A percentile compares a stretch with the other conserved stretches of the same genome.
Evolutionary conservation across 108 stramenopile species (phyloP).

Genomic region (Phaeodactylum tricornutum): DNA sequence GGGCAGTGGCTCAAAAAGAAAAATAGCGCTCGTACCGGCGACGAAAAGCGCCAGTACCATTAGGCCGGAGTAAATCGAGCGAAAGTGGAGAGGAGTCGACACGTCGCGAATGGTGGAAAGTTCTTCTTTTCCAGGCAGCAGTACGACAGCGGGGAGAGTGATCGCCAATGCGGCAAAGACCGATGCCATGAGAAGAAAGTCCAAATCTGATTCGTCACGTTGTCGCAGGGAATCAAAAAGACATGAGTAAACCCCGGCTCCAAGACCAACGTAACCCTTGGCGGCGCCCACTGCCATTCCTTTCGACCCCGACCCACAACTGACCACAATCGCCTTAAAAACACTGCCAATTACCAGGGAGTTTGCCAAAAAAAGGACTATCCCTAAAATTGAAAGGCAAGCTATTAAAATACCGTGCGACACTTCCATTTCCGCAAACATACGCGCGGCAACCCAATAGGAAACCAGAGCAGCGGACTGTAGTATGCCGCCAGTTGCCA

Average conservation of each 20-base stretch:
- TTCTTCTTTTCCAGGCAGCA: slow-evolving; percentile 36
- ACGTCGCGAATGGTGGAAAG: slow-evolving; percentile 33
- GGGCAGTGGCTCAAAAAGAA: slow-evolving; percentile 14
- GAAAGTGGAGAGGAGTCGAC: slow-evolving; percentile 46
- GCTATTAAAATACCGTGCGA: slow-evolving; percentile 16
- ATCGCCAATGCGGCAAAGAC: slow-evolving; percentile 47
- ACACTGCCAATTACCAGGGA: slow-evolving; percentile 67
- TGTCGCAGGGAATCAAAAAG: slow-evolving; percentile 42
- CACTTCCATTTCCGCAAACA: slow-evolving; percentile 2
- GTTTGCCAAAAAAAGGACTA: slow-evolving; percentile 50
- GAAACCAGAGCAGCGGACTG: slow-evolving; percentile 28
- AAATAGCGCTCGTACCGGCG: slow-evolving; percentile 29
- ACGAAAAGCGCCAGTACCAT: slow-evolving; percentile 39
- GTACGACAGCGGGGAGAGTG: slow-evolving; percentile 38
- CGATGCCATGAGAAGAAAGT: slow-evolving; percentile 75
- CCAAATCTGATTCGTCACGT: slow-evolving; percentile 23
- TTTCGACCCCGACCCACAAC: slow-evolving; percentile 54
- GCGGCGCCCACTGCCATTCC: slow-evolving; percentile 73
- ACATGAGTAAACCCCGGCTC: slow-evolving; percentile 35
- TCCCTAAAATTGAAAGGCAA: slow-evolving; percentile 36
- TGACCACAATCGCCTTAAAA: slow-evolving; percentile 63
- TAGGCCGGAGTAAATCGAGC: slow-evolving; percentile 48
- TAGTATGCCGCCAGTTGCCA: slow-evolving; percentile 39
- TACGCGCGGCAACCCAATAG: slow-evolving; percentile 54
- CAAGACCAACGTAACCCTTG: slow-evolving; percentile 79